Base-by-base conservation (phyloP, 1,139 yeast genomes). In the Debaryomyces nepalensis region DNA sequence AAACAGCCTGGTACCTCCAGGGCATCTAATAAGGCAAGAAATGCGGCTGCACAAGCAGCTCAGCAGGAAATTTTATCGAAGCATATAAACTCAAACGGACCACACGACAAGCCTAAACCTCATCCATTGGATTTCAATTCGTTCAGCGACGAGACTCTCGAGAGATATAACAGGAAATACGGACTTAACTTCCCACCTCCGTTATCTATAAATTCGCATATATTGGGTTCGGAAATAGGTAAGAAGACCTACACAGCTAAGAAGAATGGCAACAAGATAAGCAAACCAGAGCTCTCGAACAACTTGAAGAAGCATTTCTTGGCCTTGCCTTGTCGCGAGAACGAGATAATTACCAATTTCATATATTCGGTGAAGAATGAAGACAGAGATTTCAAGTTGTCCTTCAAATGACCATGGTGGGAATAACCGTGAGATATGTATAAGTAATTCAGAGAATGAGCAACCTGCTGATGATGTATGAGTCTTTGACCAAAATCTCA, bases 261-360 rank as follows among this genome's bases (percentile, higher is more conserved):
- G 48, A 64, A 65, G 50, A 53, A 16, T 11, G 57, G 61, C 41
- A 63, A 64, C 35, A 68, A 82, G 32, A 70, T 81, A 12, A 56
- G 80, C 42, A 83, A 82, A 53, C 43, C 53, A 6, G 87, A 82
- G 51, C 68, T 81, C 35, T 83, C 87, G 0, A 63, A 61, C 7
- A 73, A 72, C 9, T 75, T 81, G 26, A 81, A 82, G 61, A 77
- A 74, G 43, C 95, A 88, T 59, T 86, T 87, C 49, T 48, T 71
- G 51, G 71, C 70, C 31, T 76, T 81, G 41, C 77, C 79, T n/a
- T 79, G 79, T 3, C 78, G 86, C 49, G 96, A 88, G 55, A 82
- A 84, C 49, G 96, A 88, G 54, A 79, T 83, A 31, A 80, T 88
- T 32, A 84, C 93, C 33, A 87, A 84, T 52, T 88, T 88, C 55